Conservation (phyloP, 257 asterid genomes). For the Jasminum sambac region DNA sequence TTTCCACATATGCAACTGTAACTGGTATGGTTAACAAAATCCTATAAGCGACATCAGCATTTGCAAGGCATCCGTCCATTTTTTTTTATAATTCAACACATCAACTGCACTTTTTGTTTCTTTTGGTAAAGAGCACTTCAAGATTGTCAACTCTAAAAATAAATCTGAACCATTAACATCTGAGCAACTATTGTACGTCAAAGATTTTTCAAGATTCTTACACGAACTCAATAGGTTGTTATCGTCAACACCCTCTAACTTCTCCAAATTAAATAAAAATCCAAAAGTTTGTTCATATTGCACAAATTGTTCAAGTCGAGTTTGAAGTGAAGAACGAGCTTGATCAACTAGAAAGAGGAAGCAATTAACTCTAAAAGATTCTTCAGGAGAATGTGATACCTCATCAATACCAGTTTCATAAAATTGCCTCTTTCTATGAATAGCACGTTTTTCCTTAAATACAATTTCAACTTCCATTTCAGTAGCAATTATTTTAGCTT, state of each 20-base stretch:
- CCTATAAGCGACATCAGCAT: constrained; percentile 6
- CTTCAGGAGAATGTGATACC: neutral
- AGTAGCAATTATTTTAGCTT: constrained; percentile 11
- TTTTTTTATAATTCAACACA: neutral
- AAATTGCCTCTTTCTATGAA: too few species aligned
- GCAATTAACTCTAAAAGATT: constrained; percentile 17
- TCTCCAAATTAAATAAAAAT: constrained; percentile 4
- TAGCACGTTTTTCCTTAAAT: neutral
- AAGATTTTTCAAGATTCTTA: constrained; percentile 9
- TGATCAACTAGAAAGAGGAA: constrained; percentile 15
- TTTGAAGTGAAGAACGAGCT: neutral
- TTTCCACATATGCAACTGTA: neutral
- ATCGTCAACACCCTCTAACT: neutral
- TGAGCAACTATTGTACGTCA: constrained; percentile 4
- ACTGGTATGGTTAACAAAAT: constrained; percentile 2
- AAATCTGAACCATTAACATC: constrained; percentile 4
- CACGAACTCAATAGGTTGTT: neutral
- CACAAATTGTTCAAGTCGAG: constrained; percentile 11
- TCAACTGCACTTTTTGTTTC: constrained; percentile 13
- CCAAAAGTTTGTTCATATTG: constrained; percentile 16
- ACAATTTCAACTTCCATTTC: constrained; percentile 9
- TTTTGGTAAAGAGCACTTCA: constrained; percentile 1
- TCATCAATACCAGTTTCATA: neutral
- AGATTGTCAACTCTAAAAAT: neutral
- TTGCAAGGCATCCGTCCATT: neutral